Evolutionary conservation across 2,329 filamentous ascomycete species (phyloP).

Genomic region (Claviceps humidiphila): DNA sequence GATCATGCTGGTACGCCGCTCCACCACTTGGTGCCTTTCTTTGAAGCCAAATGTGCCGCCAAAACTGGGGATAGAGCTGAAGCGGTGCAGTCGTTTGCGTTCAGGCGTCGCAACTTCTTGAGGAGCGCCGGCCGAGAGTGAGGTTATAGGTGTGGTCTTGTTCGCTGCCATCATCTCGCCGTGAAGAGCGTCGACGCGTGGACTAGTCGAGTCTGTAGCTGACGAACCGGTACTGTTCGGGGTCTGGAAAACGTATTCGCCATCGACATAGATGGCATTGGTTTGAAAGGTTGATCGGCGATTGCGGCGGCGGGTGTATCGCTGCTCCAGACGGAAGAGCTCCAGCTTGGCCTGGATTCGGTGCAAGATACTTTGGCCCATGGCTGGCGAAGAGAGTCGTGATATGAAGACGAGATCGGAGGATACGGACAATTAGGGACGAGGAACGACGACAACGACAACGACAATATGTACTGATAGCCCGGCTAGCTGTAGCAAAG

Average conservation of each 20-base stretch:
- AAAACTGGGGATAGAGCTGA: constrained; percentile 44
- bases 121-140: constrained; percentile 12
- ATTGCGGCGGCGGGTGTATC: constrained; percentile 77
- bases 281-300: constrained; percentile 82
- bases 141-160: constrained; percentile 8
- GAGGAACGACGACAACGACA: background rate
- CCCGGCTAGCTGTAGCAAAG: background rate
- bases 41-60: constrained; percentile 23
- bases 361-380: constrained; percentile 41
- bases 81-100: constrained; percentile 39
- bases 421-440: constrained; percentile 1
- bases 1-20: constrained; percentile 30
- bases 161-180: constrained; percentile 17
- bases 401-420: background rate
- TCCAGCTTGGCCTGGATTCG: constrained; percentile 61
- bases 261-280: constrained; percentile 84
- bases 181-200: constrained; percentile 23
- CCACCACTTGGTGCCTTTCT: constrained; percentile 20
- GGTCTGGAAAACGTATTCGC: constrained; percentile 78
- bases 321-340: constrained; percentile 88
- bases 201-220: constrained; percentile 28
- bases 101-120: constrained; percentile 16
- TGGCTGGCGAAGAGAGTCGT: constrained; percentile 15
- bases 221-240: constrained; percentile 45
- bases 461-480: background rate